phyloP scores from a whole-genome alignment of 2,329 filamentous ascomycete genomes.

The Colletotrichum liaoningense region DNA sequence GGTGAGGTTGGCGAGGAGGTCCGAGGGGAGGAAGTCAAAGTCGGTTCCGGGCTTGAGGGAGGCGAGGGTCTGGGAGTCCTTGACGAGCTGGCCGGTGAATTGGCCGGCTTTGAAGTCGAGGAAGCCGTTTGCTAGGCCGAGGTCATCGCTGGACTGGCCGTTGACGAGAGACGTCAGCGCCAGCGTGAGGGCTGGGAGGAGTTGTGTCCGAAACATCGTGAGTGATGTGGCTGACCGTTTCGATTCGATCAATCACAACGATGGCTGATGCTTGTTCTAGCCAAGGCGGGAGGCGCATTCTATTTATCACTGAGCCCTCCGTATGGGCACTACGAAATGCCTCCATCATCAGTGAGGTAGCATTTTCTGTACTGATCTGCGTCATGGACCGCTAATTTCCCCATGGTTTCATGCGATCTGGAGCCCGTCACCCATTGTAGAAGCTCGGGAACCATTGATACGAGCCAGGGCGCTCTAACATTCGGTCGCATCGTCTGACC shows the following conservation, averaged over 20 bases:
- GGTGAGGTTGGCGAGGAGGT: constrained; percentile 58
- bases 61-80: constrained; percentile 56
- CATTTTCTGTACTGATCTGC: neutral
- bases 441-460: constrained; percentile 22
- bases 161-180: neutral
- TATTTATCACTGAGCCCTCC: neutral
- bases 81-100: constrained; percentile 24
- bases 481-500: neutral
- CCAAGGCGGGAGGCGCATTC: too few species aligned
- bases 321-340: neutral
- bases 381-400: neutral
- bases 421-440: constrained; percentile 11
- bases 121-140: constrained; percentile 16
- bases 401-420: constrained; percentile 15
- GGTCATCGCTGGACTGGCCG: neutral
- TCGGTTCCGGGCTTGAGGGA: constrained; percentile 53
- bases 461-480: neutral
- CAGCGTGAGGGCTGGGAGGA: constrained; percentile 17
- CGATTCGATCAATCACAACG: neutral
- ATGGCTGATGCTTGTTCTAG: neutral
- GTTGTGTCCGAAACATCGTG: constrained; percentile 1
- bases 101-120: constrained; percentile 11
- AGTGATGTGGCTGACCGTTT: neutral
- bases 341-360: neutral
- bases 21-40: constrained; percentile 68